Evolutionary conservation across 306 rosid species (phyloP).

Genomic region (Cucumis cinereus): DNA sequence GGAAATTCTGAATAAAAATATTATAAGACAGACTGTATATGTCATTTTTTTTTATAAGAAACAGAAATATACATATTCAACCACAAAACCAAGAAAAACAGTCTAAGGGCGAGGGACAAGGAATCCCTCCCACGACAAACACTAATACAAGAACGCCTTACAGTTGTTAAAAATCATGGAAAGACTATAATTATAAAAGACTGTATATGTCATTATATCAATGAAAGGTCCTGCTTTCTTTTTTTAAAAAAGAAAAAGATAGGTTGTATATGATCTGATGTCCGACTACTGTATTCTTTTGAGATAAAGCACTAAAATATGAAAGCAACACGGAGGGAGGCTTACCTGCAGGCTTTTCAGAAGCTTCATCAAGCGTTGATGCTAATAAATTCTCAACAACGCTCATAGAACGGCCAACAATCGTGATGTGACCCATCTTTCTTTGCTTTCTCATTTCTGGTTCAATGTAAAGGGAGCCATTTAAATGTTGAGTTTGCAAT

Average conservation of each 20-base stretch:
- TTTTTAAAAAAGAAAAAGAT: neutral
- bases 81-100: too few species aligned
- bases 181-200: too few species aligned
- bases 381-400: slow-evolving; percentile 41
- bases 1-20: neutral
- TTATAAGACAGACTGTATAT: neutral
- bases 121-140: too few species aligned
- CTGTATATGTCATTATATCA: neutral
- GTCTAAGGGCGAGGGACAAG: too few species aligned
- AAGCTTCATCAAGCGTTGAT: slow-evolving; percentile 23
- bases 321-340: neutral
- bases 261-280: neutral
- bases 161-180: too few species aligned
- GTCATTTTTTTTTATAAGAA: too few species aligned
- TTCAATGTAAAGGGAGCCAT: slow-evolving; percentile 5
- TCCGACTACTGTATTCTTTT: neutral
- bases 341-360: slow-evolving; percentile 33
- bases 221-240: too few species aligned
- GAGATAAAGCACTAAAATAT: neutral
- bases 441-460: slow-evolving; percentile 85
- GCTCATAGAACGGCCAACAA: slow-evolving; percentile 53
- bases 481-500: slow-evolving; percentile 10
- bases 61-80: too few species aligned
- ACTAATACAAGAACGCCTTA: too few species aligned
- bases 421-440: slow-evolving; percentile 92